Base-by-base conservation (phyloP, 2,329 filamentous ascomycete genomes). In the Talaromyces marneffei region DNA sequence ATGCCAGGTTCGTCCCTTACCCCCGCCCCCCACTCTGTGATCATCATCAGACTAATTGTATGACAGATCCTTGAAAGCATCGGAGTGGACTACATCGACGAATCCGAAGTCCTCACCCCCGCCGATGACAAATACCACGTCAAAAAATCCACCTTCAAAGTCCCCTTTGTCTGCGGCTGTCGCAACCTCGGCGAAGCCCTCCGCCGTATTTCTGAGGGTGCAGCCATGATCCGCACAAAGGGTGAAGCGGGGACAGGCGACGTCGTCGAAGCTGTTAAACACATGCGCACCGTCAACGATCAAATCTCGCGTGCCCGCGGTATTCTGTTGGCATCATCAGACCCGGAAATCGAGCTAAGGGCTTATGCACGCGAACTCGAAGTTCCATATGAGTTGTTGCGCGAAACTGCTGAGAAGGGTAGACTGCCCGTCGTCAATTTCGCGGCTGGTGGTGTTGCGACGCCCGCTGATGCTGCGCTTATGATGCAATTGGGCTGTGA, bases 401-500 rank as follows among this genome's bases (percentile, higher is more conserved):
- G 87, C 75, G 87, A 96, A 82, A 93, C 91, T 0, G 93, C 92
- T 1, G 86, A 92, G 80, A 82, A 95, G 66, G 92, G 92, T 46
- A 84, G 94, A 56, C 81, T 99, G 59, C 94, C 94, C 2, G 93
- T 97, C 0, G 94, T 99, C 66, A 97, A 97, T 82, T 97, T 99
- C 69, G 94, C 94, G 0, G 94, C 94, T 3, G 94, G 94, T n/a
- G 94, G 94, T 62, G 90, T 99, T n/a, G 94, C 94, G n/a, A 99
- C 94, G 0, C 94, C 94, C 0, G 94, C 94, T 0, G 94, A 99
- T 77, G 94, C 94, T 0, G 94, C 94, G 2, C 82, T 99, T 79
- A 91, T 99, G 93, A 99, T 99, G 94, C 93, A 97, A 82, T 82
- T 99, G 66, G 94, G 94, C 63, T 97, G 94, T 73, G 94, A 99